Evolutionary conservation across 2,329 filamentous ascomycete genomes (phyloP), one percentile per base, ranked within the genome.

Genomic region (Aspergillus cejpii): DNA sequence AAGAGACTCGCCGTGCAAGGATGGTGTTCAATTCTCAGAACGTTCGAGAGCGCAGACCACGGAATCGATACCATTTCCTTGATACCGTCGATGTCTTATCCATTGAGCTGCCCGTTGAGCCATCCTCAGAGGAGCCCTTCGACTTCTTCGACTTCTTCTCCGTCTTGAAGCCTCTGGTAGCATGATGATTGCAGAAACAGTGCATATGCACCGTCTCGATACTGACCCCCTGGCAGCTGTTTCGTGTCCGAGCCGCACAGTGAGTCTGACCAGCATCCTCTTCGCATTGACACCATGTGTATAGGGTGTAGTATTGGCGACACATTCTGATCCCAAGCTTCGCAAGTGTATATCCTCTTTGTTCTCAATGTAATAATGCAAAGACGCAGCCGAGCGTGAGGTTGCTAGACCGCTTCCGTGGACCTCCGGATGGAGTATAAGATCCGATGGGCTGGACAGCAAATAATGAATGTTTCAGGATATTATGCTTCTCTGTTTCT

Each of bases 241-340:
- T 57, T 37, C 54, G 55, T 15, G 54, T 53, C 36, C 57, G 52
- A 23, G 51, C 50, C 8, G 60, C 47, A 33, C 65, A 68, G 36
- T 58, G 41, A 27, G 51, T 58, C 34, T 62, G 51, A 12, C 65
- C 59, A 12, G 59, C 59, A 21, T 65, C 58, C 52, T 64, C 59
- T 54, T 67, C 60, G 46, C 65, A 68, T 19, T 63, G 63, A 48
- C 65, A 68, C 63, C 63, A 68, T 43, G 58, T 58, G 49, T 68
- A 68, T 2, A 63, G 50, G 26, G 62, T 67, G 46, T 60, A 57
- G 40, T 60, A 65, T 56, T 66, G 60, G 38, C 60, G 64, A 38
- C 65, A 68, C 65, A 68, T 67, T 17, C 36, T 54, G 40, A 23
- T 37, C 27, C 15, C 8, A 15, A 11, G 31, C 11, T 12, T 34